These are phyloP conservation scores for Sphaerulina musiva DNA, from an alignment of 2,329 filamentous ascomycete species.

Conservation along the genomic window DNA sequence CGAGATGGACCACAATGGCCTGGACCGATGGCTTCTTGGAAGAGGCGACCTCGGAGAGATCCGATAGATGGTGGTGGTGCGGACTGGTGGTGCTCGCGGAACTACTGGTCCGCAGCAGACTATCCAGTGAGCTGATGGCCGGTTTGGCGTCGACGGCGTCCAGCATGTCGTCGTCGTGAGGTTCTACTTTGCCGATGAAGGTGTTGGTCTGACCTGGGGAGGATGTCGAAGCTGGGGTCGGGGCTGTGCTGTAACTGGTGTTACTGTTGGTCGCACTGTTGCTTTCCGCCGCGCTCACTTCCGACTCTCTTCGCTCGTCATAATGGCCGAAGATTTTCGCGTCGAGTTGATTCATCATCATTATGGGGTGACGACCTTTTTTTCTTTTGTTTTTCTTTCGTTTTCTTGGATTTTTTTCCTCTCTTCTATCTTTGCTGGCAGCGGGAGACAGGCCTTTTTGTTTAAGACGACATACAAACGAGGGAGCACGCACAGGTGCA, in stretches of 20 bases:
- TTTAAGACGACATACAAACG: too few species aligned
- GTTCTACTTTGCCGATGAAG: background rate
- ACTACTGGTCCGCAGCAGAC: background rate
- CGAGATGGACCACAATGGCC: constrained; percentile 6
- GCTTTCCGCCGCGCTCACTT: constrained; percentile 3
- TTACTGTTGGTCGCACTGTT: constrained; percentile 3
- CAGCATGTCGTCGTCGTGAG: background rate
- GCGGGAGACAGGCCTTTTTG: too few species aligned
- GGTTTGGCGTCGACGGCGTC: constrained; percentile 1
- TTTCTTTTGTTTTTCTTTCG: too few species aligned
- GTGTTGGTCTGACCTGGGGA: background rate
- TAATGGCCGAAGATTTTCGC: background rate
- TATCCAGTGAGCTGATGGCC: constrained; percentile 3
- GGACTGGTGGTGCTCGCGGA: background rate
- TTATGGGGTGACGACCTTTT: too few species aligned
- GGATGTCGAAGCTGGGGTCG: constrained; percentile 4
- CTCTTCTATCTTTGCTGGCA: too few species aligned
- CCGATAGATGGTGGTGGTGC: background rate
- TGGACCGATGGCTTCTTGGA: constrained; percentile 3
- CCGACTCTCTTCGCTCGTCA: background rate
- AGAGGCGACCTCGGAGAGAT: constrained; percentile 4
- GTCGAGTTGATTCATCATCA: background rate
- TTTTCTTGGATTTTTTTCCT: too few species aligned
- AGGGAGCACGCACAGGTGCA: background rate
- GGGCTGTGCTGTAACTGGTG: constrained; percentile 6